Base-by-base conservation (phyloP, 805 yeast species). In the Candida ficus region DNA sequence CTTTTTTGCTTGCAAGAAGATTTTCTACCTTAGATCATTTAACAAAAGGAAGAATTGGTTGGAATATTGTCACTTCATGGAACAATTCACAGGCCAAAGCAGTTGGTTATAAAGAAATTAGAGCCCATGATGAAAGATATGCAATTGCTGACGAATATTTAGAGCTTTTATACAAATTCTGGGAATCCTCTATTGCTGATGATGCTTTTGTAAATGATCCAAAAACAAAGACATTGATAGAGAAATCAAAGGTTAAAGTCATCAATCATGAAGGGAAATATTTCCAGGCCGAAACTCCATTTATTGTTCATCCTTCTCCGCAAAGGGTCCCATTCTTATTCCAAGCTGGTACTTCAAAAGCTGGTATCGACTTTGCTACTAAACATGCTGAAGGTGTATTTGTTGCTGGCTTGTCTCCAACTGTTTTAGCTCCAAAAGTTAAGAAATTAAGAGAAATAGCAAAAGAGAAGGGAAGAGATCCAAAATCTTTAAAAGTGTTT, bases 21-120 rank as follows among this genome's bases (percentile, higher is more conserved):
- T 49, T 68, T 29, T 62, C 71, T 4, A 68, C 73, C 0, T 52
- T 68, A 35, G 73, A 68, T 44, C 68, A 67, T 40, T 58, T 68
- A 37, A 63, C 71, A 5, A 54, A 60, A 12, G 74, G 74, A 7
- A 58, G 74, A 46, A 50, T 68, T 41, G 74, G 73, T 18, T 68
- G 74, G 74, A 68, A 68, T 45, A 62, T 68, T 17, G 74, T 68
- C 29, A 63, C 71, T 11, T 64, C 71, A 4, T 67, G 67, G 43
- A 54, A 66, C 39, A 69, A 68, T 39, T 58, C 68, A 43, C 71
- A 71, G 7, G 66, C 73, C 4, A 53, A 63, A 43, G 67, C 67
- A 40, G 51, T 64, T 14, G 53, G 64, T 18, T 64, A 63, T 36
- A 63, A 62, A 3, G 60, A 57, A 29, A 41, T 51, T 3, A 57